Evolutionary conservation across 495 filamentous ascomycete species (phyloP), one percentile per base, ranked within the genome.

Genomic region (Penicillium paradoxum): DNA sequence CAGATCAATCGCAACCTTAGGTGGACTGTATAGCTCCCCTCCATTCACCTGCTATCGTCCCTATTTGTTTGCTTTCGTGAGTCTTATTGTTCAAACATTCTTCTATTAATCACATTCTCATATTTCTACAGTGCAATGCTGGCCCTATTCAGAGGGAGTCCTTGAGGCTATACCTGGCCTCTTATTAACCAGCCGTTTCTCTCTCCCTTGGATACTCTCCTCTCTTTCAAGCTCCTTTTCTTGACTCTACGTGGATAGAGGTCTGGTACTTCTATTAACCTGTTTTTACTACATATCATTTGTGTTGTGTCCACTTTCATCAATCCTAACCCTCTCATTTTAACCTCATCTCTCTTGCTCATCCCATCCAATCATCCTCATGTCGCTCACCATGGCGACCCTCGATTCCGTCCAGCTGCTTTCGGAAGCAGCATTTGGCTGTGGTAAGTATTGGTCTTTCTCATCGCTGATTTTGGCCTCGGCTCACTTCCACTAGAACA

Each of bases 371-470:
- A 50, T 25, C 42, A 43, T 43, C 8, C n/a, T 38, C 54, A 18
- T 47, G 14, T 24, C 19, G 24, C 38, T 36, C 45, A 46, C 38
- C 54, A 71, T 71, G 68, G 72, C 72, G 18, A 71, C 52, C 22
- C 66, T 73, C 10, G 62, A 64, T 45, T 71, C 66, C 2, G 55
- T 70, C 22, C 59, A 65, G 13, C 54, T 70, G 33, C 62, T 75
- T 17, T 72, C 72, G 1, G 74, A 77, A 56, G 68, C 74, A 3
- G 71, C 69, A 38, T 77, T 64, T 53, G 74, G 74, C 46, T 77
- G 74, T 44, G 74, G 73, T 77, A 71, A 58, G 73, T 62, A 47
- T 27, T 51, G 18, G 15, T 49, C 24, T 47, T n/a, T 49, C 18
- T 3, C 32, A 13, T 39, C 47, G 30, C 17, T 46, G 15, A 18